A percentile compares a stretch with the other conserved stretches of the same genome.
phyloP scores from a whole-genome alignment of 2,329 filamentous ascomycete species.

The Aspergillus sp. region DNA sequence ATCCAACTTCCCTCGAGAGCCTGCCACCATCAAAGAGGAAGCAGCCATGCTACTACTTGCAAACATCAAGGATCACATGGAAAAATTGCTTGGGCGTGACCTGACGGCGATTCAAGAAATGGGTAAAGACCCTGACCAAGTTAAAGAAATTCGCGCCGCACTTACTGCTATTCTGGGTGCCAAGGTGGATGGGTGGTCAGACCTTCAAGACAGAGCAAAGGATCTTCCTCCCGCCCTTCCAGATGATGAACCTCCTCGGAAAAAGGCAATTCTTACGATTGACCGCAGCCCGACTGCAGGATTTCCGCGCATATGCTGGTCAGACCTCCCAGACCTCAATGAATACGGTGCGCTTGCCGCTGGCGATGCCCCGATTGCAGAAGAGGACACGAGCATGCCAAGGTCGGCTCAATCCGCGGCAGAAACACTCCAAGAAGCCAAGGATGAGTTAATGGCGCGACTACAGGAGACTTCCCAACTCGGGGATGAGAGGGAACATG shows the following conservation, averaged over 20 bases:
- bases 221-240: constrained; percentile 37
- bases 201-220: constrained; percentile 40
- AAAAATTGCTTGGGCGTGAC: constrained; percentile 45
- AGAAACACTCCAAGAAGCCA: constrained; percentile 52
- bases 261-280: constrained; percentile 43
- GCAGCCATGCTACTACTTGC: constrained; percentile 48
- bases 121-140: constrained; percentile 46
- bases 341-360: constrained; percentile 40
- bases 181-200: constrained; percentile 47
- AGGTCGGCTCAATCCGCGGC: constrained; percentile 49
- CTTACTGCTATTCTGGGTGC: constrained; percentile 45
- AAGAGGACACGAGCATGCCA: constrained; percentile 48
- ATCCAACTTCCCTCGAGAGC: constrained; percentile 44
- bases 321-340: constrained; percentile 45
- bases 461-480: constrained; percentile 47
- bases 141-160: constrained; percentile 45
- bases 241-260: constrained; percentile 37
- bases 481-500: constrained; percentile 40
- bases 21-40: constrained; percentile 47
- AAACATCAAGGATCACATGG: constrained; percentile 51
- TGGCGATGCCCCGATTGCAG: constrained; percentile 40
- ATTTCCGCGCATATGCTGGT: constrained; percentile 44
- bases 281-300: constrained; percentile 41
- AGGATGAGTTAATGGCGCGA: constrained; percentile 52
- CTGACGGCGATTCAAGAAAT: constrained; percentile 47